These are phyloP conservation scores for Verticillium longisporum DNA, from an alignment of 2,329 filamentous ascomycete genomes.

Conservation along the genomic window DNA sequence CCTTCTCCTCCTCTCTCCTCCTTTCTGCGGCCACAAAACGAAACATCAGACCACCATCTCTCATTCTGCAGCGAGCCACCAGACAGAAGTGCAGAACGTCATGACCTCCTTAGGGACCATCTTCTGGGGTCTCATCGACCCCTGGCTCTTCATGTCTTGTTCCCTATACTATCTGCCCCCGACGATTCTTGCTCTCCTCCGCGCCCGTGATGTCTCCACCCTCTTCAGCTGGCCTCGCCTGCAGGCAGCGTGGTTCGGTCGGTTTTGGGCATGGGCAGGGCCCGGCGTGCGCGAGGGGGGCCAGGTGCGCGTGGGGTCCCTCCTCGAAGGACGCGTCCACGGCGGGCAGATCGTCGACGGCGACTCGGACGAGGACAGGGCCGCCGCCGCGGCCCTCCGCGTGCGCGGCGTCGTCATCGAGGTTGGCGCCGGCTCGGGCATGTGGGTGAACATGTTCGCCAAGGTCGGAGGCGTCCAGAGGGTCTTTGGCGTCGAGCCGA, in stretches of 20 bases:
- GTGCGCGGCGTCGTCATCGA: slow-evolving; percentile 51
- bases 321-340: slow-evolving; percentile 43
- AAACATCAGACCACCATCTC: no score
- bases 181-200: slow-evolving; percentile 38
- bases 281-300: slow-evolving; percentile 38
- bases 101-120: slow-evolving; percentile 17
- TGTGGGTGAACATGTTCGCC: slow-evolving; percentile 51
- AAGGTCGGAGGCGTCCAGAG: slow-evolving; percentile 24
- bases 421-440: slow-evolving; percentile 54
- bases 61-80: no score
- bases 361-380: background rate
- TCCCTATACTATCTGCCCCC: slow-evolving; percentile 42
- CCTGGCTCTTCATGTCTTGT: slow-evolving; percentile 46
- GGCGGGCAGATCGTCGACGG: slow-evolving; percentile 27
- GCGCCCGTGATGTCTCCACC: slow-evolving; percentile 21
- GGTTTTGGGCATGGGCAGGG: slow-evolving; percentile 52
- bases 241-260: slow-evolving; percentile 48
- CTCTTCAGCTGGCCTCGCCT: slow-evolving; percentile 35
- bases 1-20: background rate
- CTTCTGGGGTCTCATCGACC: slow-evolving; percentile 30
- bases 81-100: background rate
- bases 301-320: slow-evolving; percentile 38
- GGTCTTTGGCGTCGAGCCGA: slow-evolving; percentile 61
- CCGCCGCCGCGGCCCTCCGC: slow-evolving; percentile 21
- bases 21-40: background rate